phyloP scores from a whole-genome alignment of 2,329 filamentous ascomycete genomes.

The Cladosporium sp. region DNA sequence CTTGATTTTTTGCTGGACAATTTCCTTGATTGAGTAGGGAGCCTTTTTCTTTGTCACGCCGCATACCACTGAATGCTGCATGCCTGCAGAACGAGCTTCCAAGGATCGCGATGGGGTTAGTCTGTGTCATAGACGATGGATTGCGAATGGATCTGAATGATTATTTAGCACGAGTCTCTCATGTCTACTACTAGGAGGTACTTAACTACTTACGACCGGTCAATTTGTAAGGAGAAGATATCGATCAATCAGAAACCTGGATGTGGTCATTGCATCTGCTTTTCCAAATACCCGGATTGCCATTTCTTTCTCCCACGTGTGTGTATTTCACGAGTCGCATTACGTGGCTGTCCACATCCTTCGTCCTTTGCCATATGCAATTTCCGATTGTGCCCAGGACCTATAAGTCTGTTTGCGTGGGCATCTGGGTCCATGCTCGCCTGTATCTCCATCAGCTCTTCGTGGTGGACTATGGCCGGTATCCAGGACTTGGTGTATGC shows the following conservation, averaged over 20 bases:
- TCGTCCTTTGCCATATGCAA: too few species aligned
- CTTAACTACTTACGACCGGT: slow-evolving; percentile 6
- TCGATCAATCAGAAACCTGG: neutral
- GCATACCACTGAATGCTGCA: neutral
- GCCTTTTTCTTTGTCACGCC: neutral
- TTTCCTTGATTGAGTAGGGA: neutral
- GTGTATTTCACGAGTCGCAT: too few species aligned
- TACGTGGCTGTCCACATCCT: too few species aligned
- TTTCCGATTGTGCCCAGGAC: too few species aligned
- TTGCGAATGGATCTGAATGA: neutral
- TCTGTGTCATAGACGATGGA: slow-evolving; percentile 5
- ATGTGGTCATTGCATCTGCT: neutral
- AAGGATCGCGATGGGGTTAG: neutral
- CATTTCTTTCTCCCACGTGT: too few species aligned
- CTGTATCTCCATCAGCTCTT: too few species aligned
- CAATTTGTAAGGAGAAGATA: neutral
- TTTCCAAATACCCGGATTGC: neutral
- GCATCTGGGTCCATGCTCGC: too few species aligned
- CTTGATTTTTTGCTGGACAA: neutral
- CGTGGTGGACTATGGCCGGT: too few species aligned
- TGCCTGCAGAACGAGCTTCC: neutral
- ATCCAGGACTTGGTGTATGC: too few species aligned
- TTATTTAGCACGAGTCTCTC: neutral
- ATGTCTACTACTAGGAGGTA: neutral
- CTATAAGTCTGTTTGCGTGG: too few species aligned